Evolutionary conservation across 345 rosid species (phyloP).

Genomic region (Pelargonium nanum): DNA sequence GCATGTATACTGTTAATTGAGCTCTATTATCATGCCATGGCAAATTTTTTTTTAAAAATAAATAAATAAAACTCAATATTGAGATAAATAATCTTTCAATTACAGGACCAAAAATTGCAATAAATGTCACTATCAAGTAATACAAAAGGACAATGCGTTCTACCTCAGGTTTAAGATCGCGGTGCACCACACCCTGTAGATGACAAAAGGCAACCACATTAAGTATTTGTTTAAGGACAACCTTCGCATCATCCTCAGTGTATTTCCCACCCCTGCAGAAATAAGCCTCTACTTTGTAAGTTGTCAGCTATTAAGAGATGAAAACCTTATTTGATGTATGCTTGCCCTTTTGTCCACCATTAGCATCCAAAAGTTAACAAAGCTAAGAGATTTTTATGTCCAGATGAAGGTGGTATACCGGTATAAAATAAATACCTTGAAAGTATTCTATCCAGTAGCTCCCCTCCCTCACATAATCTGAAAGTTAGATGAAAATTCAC

Average conservation of each 20-base stretch:
- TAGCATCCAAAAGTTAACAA: not conserved
- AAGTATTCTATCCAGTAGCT: constrained; percentile 92
- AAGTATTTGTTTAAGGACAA: constrained; percentile 78
- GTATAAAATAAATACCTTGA: constrained; percentile 49
- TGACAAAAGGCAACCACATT: constrained; percentile 91
- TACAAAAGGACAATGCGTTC: constrained; percentile 6
- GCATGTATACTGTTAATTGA: too few relatives aligned
- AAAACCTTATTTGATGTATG: constrained; percentile 9
- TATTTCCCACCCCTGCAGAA: constrained; percentile 87
- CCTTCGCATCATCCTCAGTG: constrained; percentile 90
- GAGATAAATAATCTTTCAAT: not conserved
- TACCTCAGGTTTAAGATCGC: constrained; percentile 99
- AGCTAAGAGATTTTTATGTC: not conserved
- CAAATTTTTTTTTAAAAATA: too few relatives aligned
- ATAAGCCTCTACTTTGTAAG: constrained; percentile 4
- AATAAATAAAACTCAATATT: too few relatives aligned
- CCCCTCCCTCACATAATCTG: constrained; percentile 98
- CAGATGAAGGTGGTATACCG: not conserved
- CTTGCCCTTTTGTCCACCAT: not conserved
- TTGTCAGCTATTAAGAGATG: not conserved
- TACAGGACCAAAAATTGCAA: not conserved
- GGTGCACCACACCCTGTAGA: constrained; percentile 95
- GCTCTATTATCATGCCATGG: too few relatives aligned
- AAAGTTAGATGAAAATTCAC: constrained; percentile 12
- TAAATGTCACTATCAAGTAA: not conserved